Base-by-base conservation (phyloP, 805 yeast genomes). In the Myxozyma lipomycoides region DNA sequence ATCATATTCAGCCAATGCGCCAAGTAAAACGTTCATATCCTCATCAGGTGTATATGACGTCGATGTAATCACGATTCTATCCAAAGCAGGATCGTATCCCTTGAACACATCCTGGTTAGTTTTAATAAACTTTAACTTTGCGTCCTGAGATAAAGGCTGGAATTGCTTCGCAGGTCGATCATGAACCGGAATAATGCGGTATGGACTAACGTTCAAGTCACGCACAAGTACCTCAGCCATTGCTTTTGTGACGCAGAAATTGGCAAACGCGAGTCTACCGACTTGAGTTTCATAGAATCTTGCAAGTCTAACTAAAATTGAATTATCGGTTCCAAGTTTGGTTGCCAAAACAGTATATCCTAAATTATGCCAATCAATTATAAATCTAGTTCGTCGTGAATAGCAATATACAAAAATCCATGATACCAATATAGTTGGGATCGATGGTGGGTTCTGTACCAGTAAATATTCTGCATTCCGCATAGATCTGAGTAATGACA, bases 1-100 rank as follows among this genome's bases (percentile, higher is more conserved):
- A 43, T 85, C 90, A 57, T 87, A 83, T 21, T 68, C 57, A 45
- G 76, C 75, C 48, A 93, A 70, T 0, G 95, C 88, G 9, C 81
- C 79, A 17, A 91, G 69, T 17, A 93, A 69, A 34, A 86, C 68
- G 22, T 71, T 71, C 48, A 93, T 80, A 65, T 93, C 95, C 67
- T 93, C 99, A 67, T 93, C 99, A 0, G 95, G 93, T 0, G 99
- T 91, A 65, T 89, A 93, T 0, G 96, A 88, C 0, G 99, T 91
- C 0, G 97, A 84, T 0, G 91, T 83, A 2, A 91, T 79, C 12
- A 93, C 59, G n/a, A 91, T 72, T 57, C 81, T 81, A 62, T 82
- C 85, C 3, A 67, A 64, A 0, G 58, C 47, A 4, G 66, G 54
- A 53, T 73, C 67, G 43, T 71, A 71, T 17, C 64, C 65, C 6